Conservation (phyloP, 441 rosid genomes). For the Metrosideros polymorpha region DNA sequence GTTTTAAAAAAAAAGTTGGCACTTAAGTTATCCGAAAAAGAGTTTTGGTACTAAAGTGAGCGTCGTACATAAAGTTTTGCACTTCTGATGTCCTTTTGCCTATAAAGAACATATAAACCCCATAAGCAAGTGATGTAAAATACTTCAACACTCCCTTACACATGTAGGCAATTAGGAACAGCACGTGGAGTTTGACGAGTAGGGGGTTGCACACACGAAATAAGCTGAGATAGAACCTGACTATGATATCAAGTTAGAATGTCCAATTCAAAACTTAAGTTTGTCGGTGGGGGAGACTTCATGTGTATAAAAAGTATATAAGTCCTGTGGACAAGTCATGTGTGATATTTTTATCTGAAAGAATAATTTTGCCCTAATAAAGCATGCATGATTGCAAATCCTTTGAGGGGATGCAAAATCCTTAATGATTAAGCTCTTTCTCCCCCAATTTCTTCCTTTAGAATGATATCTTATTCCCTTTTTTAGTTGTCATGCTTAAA, state of each 20-base stretch:
- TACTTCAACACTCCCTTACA: neutral
- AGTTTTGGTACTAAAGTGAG: no score
- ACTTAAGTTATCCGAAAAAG: no score
- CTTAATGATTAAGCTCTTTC: neutral
- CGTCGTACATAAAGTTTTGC: no score
- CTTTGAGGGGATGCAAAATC: neutral
- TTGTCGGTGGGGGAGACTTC: rapidly evolving
- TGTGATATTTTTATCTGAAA: neutral
- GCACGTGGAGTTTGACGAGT: rapidly evolving
- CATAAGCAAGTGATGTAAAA: neutral
- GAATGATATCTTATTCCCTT: neutral
- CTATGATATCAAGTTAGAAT: neutral
- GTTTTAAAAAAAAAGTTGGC: no score
- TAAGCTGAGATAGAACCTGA: neutral
- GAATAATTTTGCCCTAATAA: neutral
- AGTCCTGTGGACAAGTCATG: neutral
- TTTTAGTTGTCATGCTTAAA: neutral
- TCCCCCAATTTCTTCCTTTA: neutral
- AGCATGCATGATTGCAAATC: neutral
- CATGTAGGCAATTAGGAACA: neutral
- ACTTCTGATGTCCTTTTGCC: no score
- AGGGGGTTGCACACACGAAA: rapidly evolving
- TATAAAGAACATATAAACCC: neutral
- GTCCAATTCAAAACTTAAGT: neutral
- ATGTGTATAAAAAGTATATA: neutral